Percentiles rank a stretch among this genome's conserved stretches.
Evolutionary conservation across 345 rosid species (phyloP).

Genomic region (Eucalyptus fibrosa): DNA sequence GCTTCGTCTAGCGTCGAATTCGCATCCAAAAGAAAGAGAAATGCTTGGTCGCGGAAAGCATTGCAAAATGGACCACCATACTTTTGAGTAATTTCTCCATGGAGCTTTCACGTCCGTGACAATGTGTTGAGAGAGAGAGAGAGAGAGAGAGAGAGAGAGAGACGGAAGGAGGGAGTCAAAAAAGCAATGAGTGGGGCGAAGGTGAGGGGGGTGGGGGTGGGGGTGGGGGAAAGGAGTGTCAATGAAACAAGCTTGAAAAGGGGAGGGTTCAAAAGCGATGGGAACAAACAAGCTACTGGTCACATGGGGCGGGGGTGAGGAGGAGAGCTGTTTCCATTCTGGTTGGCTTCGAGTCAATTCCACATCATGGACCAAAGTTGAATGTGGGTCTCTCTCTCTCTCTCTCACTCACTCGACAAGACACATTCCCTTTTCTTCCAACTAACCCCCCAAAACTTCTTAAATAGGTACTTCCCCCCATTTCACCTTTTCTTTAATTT

Average conservation of each 20-base stretch:
- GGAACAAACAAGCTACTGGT: conserved; percentile 15
- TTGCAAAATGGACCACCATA: neutral
- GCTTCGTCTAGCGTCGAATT: neutral
- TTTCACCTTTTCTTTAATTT: neutral
- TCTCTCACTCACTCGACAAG: neutral
- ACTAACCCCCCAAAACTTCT: neutral
- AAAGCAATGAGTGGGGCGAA: neutral
- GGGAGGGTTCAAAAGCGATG: conserved; percentile 1
- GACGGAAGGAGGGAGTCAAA: neutral
- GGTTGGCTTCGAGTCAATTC: conserved; percentile 25
- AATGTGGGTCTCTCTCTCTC: conserved; percentile 13
- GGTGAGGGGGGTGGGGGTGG: neutral
- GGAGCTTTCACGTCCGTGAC: neutral
- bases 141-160: neutral
- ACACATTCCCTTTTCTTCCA: neutral
- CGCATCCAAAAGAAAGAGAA: neutral
- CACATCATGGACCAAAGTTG: conserved; percentile 19
- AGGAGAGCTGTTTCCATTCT: conserved; percentile 16
- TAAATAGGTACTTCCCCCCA: neutral
- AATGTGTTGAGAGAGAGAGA: neutral
- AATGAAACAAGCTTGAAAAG: conserved; percentile 7
- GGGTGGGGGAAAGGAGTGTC: neutral
- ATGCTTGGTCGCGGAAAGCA: neutral
- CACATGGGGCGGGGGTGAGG: conserved; percentile 27
- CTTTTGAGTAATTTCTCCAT: neutral